Conservation (phyloP, 805 yeast genomes). For the Wickerhamomyces pijperi region DNA sequence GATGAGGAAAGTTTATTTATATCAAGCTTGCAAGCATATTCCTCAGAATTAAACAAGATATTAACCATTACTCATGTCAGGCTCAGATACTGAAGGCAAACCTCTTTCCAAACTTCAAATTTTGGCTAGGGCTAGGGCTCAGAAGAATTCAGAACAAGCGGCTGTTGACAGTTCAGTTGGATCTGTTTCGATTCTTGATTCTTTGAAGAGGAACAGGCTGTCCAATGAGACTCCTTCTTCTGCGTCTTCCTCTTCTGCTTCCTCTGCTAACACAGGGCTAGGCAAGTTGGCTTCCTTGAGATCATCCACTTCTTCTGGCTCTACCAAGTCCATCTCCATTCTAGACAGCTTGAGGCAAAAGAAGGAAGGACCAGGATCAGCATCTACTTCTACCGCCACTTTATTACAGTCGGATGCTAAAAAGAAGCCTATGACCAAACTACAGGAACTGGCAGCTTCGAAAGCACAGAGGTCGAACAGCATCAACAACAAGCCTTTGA, state of each 20-base stretch:
- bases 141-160: conserved; percentile 5
- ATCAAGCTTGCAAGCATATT: not conserved
- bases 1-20: not conserved
- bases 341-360: conserved; percentile 10
- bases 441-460: not conserved
- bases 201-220: not conserved
- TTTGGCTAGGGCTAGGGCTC: conserved; percentile 15
- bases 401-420: too few species aligned
- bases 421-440: not conserved
- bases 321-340: conserved; percentile 11
- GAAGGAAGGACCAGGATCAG: not conserved
- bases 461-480: not conserved
- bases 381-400: too few species aligned
- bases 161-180: too few species aligned
- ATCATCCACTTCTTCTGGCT: not conserved
- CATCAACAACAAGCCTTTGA: too few species aligned
- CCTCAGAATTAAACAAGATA: not conserved
- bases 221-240: too few species aligned
- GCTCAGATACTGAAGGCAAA: not conserved
- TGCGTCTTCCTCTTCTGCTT: too few species aligned
- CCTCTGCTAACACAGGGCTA: too few species aligned
- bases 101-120: conserved; percentile 13
- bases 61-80: not conserved
- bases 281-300: not conserved
- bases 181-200: too few species aligned